phyloP scores from a whole-genome alignment of 192 early-diverging fungal genomes.

The Phycomyces nitens region DNA sequence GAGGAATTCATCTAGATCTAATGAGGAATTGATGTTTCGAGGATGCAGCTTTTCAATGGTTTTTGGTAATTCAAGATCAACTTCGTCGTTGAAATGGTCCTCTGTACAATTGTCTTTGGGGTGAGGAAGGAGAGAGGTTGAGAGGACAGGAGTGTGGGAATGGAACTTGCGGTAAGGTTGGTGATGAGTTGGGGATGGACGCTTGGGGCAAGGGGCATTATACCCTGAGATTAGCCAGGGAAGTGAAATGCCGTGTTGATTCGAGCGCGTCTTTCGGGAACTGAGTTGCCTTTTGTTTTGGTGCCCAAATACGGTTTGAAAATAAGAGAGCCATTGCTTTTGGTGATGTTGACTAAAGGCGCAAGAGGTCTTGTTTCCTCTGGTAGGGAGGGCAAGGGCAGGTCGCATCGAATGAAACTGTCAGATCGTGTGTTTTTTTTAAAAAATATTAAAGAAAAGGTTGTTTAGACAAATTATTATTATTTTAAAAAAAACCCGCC shows the following conservation, averaged over 20 bases:
- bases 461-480: not conserved
- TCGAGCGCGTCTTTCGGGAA: not conserved
- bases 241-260: not conserved
- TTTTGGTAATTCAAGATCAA: no score
- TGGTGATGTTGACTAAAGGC: not conserved
- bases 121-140: not conserved
- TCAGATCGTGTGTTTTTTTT: no score
- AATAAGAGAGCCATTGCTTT: not conserved
- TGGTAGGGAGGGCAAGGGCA: conserved; percentile 4
- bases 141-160: not conserved
- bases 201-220: not conserved
- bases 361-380: conserved; percentile 1
- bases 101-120: not conserved
- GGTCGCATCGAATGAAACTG: conserved; percentile 1
- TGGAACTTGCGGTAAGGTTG: not conserved
- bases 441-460: no score
- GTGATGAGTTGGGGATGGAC: not conserved
- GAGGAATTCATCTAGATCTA: not conserved
- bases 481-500: not conserved
- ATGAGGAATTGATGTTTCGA: not conserved
- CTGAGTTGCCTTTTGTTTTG: not conserved
- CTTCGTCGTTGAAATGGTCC: not conserved
- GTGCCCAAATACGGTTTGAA: not conserved
- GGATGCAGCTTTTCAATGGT: conserved; percentile 6
- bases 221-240: not conserved